Evolutionary conservation across 306 rosid species (phyloP).

Genomic region (Gastrolobium villosum): DNA sequence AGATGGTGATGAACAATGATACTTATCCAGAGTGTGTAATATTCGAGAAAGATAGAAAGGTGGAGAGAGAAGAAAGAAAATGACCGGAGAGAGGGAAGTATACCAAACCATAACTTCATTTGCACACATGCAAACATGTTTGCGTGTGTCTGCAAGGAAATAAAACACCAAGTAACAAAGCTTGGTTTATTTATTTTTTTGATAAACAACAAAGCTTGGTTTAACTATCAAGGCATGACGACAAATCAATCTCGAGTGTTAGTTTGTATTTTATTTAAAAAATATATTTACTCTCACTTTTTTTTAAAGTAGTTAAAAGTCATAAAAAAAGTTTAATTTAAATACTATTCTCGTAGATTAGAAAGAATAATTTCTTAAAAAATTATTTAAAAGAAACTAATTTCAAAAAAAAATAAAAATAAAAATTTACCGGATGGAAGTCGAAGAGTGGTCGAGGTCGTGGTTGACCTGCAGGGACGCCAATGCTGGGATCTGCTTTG

Average conservation of each 20-base stretch:
- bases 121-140: conserved; percentile 18
- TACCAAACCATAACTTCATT: conserved; percentile 2
- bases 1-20: conserved; percentile 20
- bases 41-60: conserved; percentile 1
- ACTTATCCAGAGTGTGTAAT: neutral
- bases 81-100: conserved; percentile 4
- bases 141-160: neutral
- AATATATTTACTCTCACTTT: too few relatives aligned
- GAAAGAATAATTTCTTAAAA: too few relatives aligned
- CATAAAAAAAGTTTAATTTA: too few relatives aligned
- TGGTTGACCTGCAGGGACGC: conserved; percentile 52
- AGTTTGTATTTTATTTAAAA: too few relatives aligned
- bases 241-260: neutral
- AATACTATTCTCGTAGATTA: too few relatives aligned
- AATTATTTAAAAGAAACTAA: neutral
- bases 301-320: neutral
- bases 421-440: conserved; percentile 89
- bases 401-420: too few relatives aligned
- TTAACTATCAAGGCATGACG: neutral
- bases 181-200: too few relatives aligned
- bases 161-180: neutral
- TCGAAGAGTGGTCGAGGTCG: conserved; percentile 62
- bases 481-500: conserved; percentile 62
- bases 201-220: neutral
- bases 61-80: conserved; percentile 3